phyloP scores from a whole-genome alignment of 176 grass and related monocot species.

The Guadua angustifolia region DNA sequence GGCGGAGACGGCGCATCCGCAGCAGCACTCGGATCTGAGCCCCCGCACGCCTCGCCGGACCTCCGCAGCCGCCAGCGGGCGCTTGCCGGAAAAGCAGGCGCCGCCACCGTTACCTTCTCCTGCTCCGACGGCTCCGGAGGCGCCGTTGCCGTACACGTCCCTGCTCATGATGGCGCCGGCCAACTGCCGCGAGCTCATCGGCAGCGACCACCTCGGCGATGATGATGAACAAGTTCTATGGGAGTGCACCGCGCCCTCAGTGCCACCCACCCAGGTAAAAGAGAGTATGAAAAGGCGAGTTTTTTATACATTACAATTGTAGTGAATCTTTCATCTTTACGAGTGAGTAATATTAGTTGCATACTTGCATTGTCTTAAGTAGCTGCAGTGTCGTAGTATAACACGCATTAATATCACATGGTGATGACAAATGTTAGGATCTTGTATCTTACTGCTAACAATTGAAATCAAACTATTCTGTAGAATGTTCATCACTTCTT shows the following conservation, averaged over 20 bases:
- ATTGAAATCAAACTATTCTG: constrained; percentile 2
- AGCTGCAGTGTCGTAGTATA: neutral
- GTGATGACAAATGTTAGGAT: neutral
- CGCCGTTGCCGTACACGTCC: constrained; percentile 60
- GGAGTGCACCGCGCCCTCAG: constrained; percentile 53
- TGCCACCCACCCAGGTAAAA: constrained; percentile 63
- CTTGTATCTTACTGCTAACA: constrained; percentile 7
- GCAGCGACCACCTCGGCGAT: constrained; percentile 28
- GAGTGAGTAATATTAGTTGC: neutral
- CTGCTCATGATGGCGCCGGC: constrained; percentile 58
- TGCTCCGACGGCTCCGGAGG: neutral
- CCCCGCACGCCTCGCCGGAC: constrained; percentile 57
- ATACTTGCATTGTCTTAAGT: constrained; percentile 13
- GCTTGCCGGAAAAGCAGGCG: constrained; percentile 44
- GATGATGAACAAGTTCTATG: constrained; percentile 60
- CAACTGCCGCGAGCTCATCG: constrained; percentile 47
- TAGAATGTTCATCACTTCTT: neutral
- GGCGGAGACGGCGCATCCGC: neutral
- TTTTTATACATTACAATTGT: neutral
- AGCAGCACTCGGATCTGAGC: constrained; percentile 54
- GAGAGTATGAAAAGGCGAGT: neutral
- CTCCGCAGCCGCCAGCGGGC: constrained; percentile 27
- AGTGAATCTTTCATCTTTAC: neutral
- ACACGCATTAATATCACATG: neutral
- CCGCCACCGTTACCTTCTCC: neutral